Conservation (phyloP, 306 rosid genomes). For the Quercus suber region DNA sequence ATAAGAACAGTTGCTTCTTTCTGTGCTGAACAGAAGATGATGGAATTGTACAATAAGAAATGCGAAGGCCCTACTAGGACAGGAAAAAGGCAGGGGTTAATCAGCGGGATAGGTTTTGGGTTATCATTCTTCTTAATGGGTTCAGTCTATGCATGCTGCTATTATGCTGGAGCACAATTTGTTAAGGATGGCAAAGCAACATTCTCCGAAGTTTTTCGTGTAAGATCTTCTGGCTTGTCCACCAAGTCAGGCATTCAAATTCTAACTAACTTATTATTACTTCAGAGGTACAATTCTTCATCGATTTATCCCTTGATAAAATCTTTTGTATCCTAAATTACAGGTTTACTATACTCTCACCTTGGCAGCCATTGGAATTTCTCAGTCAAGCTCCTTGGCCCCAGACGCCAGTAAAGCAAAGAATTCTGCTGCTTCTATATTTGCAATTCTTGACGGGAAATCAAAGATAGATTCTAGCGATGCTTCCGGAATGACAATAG, state of each 20-base stretch:
- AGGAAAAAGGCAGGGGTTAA: constrained; percentile 56
- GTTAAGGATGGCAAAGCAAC: constrained; percentile 49
- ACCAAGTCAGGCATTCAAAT: neutral
- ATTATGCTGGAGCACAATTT: constrained; percentile 61
- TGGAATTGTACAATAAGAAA: constrained; percentile 58
- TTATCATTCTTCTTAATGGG: constrained; percentile 44
- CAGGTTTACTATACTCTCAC: constrained; percentile 70
- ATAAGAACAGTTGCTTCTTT: constrained; percentile 78
- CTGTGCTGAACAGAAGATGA: constrained; percentile 86
- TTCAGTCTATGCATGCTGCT: constrained; percentile 47
- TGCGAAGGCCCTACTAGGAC: constrained; percentile 58
- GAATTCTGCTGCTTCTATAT: constrained; percentile 58
- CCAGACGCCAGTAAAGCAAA: constrained; percentile 57
- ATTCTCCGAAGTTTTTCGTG: constrained; percentile 50
- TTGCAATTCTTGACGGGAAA: constrained; percentile 61
- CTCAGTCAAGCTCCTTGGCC: constrained; percentile 50
- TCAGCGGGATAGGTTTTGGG: constrained; percentile 60
- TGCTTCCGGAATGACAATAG: constrained; percentile 40
- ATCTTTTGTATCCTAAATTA: neutral
- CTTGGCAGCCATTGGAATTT: constrained; percentile 51
- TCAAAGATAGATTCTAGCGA: constrained; percentile 57
- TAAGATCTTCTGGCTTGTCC: constrained; percentile 27
- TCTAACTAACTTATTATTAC: neutral
- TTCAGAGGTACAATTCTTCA: neutral
- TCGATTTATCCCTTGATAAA: neutral